Base-by-base conservation (phyloP, 2,329 filamentous ascomycete species). In the Alternaria viburni region DNA sequence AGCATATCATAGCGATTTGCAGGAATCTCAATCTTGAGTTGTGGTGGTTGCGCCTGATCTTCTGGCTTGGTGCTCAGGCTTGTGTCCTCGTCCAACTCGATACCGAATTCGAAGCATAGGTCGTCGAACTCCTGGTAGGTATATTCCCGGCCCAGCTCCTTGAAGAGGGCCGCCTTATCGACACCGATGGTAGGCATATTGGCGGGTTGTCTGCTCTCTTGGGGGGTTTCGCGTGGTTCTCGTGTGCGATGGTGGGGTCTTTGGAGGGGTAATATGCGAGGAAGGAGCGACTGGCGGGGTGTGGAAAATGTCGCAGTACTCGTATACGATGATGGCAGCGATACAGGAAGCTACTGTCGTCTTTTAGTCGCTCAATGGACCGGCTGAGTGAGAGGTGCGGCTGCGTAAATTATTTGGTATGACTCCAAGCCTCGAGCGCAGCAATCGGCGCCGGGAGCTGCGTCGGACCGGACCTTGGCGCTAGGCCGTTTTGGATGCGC, bases 1-100 rank as follows among this genome's bases (percentile, higher is more conserved):
- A 99, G 89, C 90, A 98, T 93, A 77, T 98, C 89, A 86, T 91
- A 91, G 82, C 93, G 89, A 83, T 98, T 98, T 76, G 96, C 95
- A 67, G 94, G 93, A 75, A 98, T 97, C 81, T 98, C 95, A 78
- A 99, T 98, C 86, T 97, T 97, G 76, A 98, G 88, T 83, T 98
- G 93, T 60, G 96, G 91, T 55, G 93, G 89, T 82, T 97, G 93
- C 81, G 96, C 91, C 83, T 73, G 59, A 54, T 69, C 67, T 57
- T 80, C 77, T 13, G 75, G 62, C 64, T 75, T 80, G 50, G 75
- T 76, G 57, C 70, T 73, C 60, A 74, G 65, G 30, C 68, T 74
- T 13, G 67, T 71, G 63, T 99, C 96, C 84, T 98, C 95, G 83
- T 99, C 96, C 72, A 99, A 88, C 82, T 99, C 96, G 79, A 99